These are phyloP conservation scores for Davidsoniella neocaledoniae DNA, from an alignment of 2,329 filamentous ascomycete genomes.

Conservation along the genomic window DNA sequence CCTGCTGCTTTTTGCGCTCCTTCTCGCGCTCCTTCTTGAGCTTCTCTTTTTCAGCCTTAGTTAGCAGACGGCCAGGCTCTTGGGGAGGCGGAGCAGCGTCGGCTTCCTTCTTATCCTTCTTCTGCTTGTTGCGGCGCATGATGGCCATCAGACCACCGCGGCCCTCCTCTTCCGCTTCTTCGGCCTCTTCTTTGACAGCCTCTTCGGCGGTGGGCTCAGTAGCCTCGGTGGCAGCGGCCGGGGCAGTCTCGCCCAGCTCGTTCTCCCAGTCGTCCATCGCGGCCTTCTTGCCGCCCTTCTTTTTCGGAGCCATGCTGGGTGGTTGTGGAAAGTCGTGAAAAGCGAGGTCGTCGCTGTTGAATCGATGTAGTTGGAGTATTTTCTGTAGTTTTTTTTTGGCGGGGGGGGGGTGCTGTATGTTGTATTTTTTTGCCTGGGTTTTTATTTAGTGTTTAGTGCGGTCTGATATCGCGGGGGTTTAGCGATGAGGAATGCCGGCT, in stretches of 20 bases:
- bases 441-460: too few relatives aligned
- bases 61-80: constrained; percentile 56
- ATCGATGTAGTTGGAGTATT: too few relatives aligned
- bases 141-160: constrained; percentile 61
- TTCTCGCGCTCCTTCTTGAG: constrained; percentile 97
- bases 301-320: constrained; percentile 69
- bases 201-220: constrained; percentile 16
- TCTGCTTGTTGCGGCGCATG: constrained; percentile 66
- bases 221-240: constrained; percentile 31
- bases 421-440: too few relatives aligned
- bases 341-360: neutral
- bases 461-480: too few relatives aligned
- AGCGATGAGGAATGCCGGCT: too few relatives aligned
- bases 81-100: constrained; percentile 44
- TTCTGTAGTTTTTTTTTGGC: too few relatives aligned
- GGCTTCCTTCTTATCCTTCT: constrained; percentile 68
- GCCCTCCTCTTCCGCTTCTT: constrained; percentile 36
- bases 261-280: constrained; percentile 87
- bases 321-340: neutral
- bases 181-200: constrained; percentile 28
- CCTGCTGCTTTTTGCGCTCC: constrained; percentile 95
- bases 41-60: constrained; percentile 97
- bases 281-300: constrained; percentile 74
- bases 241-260: constrained; percentile 66
- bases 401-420: too few relatives aligned